Percentiles rank a stretch among this genome's conserved stretches.
These are phyloP conservation scores for Xylaria sp. DNA, from an alignment of 2,329 filamentous ascomycete species.

Conservation along the genomic window DNA sequence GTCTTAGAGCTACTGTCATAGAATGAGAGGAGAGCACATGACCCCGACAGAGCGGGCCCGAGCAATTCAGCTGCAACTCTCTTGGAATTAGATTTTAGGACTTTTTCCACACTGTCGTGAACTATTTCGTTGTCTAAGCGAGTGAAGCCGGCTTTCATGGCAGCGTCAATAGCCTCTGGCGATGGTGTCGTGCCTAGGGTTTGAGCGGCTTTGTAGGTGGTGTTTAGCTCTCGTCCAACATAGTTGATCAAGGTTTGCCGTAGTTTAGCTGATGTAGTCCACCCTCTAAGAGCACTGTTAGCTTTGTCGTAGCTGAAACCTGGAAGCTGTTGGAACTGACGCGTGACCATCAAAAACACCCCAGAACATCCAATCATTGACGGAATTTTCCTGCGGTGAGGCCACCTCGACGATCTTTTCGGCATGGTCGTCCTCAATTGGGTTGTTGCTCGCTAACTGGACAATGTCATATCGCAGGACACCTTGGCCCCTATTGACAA, in stretches of 20 bases:
- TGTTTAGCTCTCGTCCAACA: conserved; percentile 91
- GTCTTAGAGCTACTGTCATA: conserved; percentile 91
- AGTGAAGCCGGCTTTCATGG: conserved; percentile 92
- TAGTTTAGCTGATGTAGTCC: conserved; percentile 97
- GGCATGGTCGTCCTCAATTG: conserved; percentile 97
- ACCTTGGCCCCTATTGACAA: conserved; percentile 88
- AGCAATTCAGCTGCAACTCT: conserved; percentile 90
- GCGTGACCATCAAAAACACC: conserved; percentile 98
- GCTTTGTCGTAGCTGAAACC: background rate
- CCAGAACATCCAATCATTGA: conserved; percentile 99
- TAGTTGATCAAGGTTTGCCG: conserved; percentile 92
- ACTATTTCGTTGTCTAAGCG: conserved; percentile 94
- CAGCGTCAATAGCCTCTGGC: conserved; percentile 83
- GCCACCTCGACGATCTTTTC: conserved; percentile 97
- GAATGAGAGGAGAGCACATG: conserved; percentile 94
- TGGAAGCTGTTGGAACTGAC: conserved; percentile 61
- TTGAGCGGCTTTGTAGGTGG: conserved; percentile 84
- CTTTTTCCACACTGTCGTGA: conserved; percentile 90
- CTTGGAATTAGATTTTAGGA: conserved; percentile 89
- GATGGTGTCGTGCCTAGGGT: conserved; percentile 70
- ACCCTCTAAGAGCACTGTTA: conserved; percentile 70
- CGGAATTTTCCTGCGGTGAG: conserved; percentile 60
- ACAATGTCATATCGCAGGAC: conserved; percentile 95
- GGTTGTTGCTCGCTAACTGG: conserved; percentile 94
- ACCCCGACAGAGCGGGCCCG: conserved; percentile 94